Evolutionary conservation across 2,329 filamentous ascomycete genomes (phyloP).

Genomic region (Calonectria naviculata): DNA sequence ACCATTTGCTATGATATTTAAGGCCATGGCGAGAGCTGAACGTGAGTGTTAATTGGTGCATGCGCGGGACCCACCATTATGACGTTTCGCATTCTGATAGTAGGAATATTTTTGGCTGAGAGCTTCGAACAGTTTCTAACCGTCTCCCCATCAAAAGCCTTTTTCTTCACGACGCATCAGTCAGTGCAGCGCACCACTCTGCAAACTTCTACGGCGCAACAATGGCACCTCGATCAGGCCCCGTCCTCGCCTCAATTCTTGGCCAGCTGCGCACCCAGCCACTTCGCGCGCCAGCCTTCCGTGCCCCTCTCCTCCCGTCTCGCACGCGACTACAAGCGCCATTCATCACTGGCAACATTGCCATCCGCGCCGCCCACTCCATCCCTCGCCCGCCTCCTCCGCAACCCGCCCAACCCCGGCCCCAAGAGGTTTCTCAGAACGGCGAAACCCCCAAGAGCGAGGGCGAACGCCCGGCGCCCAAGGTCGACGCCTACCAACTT

Average conservation of each 20-base stretch:
- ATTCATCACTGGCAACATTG: constrained; percentile 26
- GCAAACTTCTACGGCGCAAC: not conserved
- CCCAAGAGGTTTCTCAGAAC: constrained; percentile 9
- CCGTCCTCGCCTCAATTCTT: constrained; percentile 29
- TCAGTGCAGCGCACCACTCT: not conserved
- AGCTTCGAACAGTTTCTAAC: constrained; percentile 26
- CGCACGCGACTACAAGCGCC: constrained; percentile 22
- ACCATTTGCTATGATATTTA: not conserved
- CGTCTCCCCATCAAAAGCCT: constrained; percentile 4
- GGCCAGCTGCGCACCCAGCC: constrained; percentile 30
- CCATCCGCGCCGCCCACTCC: constrained; percentile 46
- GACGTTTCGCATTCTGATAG: constrained; percentile 11
- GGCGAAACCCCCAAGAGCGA: constrained; percentile 40
- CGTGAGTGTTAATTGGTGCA: constrained; percentile 3
- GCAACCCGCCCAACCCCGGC: constrained; percentile 24
- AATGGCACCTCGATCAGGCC: constrained; percentile 44
- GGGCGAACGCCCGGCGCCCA: constrained; percentile 43
- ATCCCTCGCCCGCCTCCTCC: constrained; percentile 48
- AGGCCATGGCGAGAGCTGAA: not conserved
- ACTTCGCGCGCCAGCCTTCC: constrained; percentile 28
- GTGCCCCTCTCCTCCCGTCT: constrained; percentile 15
- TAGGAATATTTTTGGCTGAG: constrained; percentile 19
- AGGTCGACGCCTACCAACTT: constrained; percentile 81
- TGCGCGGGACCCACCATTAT: constrained; percentile 3
- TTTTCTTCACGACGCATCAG: not conserved